Percentiles rank a stretch among this genome's conserved stretches.
Conservation (phyloP, 2,329 filamentous ascomycete genomes). For the Didymella segeticola region DNA sequence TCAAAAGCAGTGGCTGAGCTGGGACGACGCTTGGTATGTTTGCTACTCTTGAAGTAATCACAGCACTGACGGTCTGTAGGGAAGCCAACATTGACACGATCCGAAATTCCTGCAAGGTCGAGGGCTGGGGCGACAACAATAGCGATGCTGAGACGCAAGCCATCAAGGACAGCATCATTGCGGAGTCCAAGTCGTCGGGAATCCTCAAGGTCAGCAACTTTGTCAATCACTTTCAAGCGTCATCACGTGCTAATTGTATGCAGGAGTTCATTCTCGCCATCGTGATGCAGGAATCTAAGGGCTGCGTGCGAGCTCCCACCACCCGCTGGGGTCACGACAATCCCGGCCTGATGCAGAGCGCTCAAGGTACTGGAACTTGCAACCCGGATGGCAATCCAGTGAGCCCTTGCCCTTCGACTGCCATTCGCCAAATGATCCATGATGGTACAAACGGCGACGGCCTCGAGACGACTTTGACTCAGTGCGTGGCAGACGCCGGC, state of each 20-base stretch:
- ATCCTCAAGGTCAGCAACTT: constrained; percentile 52
- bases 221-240: background rate
- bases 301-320: constrained; percentile 55
- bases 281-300: constrained; percentile 56
- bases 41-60: background rate
- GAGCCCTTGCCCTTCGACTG: constrained; percentile 49
- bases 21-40: constrained; percentile 43
- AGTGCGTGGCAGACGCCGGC: constrained; percentile 44
- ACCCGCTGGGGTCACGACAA: constrained; percentile 52
- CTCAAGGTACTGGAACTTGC: constrained; percentile 35
- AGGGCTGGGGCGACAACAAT: constrained; percentile 47
- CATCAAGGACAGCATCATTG: constrained; percentile 49
- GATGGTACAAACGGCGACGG: constrained; percentile 55
- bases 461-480: constrained; percentile 53
- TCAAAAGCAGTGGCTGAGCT: constrained; percentile 43
- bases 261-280: constrained; percentile 54
- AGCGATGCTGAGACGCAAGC: constrained; percentile 46
- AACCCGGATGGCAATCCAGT: constrained; percentile 49
- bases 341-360: constrained; percentile 57
- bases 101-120: constrained; percentile 45
- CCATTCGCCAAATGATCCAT: constrained; percentile 51
- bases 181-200: constrained; percentile 36
- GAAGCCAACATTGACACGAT: constrained; percentile 46
- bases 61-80: constrained; percentile 27
- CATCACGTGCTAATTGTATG: background rate